These are phyloP conservation scores for Hyaloscypha hepaticicola DNA, from an alignment of 495 filamentous ascomycete genomes.

Conservation along the genomic window DNA sequence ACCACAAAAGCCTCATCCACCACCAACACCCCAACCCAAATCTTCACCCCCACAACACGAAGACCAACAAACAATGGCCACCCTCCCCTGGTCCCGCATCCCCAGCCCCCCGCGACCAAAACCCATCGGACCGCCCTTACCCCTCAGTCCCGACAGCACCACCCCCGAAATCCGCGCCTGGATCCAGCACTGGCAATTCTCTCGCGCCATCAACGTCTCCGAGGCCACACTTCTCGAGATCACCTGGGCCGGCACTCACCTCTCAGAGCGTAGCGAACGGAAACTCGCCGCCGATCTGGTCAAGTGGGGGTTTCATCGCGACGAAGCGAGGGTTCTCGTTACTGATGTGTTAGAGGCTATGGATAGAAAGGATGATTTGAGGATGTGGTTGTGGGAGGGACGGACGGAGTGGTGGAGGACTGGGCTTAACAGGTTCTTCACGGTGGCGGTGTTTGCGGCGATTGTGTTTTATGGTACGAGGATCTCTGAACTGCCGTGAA, in stretches of 20 bases:
- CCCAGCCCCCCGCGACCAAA: background rate
- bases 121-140: background rate
- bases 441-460: background rate
- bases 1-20: too few species aligned
- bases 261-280: background rate
- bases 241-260: background rate
- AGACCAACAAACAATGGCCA: too few species aligned
- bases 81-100: background rate
- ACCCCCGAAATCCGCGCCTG: background rate
- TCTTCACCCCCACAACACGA: too few species aligned
- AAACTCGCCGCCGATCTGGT: background rate
- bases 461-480: background rate
- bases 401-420: background rate
- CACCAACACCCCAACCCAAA: too few species aligned
- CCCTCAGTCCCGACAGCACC: background rate
- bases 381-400: background rate
- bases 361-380: background rate
- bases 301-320: background rate
- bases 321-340: background rate
- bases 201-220: background rate
- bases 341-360: background rate
- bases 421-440: background rate
- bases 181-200: background rate
- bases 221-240: background rate
- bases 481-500: background rate